Conservation (phyloP, 2,329 filamentous ascomycete species). For the Rosellinia necatrix region DNA sequence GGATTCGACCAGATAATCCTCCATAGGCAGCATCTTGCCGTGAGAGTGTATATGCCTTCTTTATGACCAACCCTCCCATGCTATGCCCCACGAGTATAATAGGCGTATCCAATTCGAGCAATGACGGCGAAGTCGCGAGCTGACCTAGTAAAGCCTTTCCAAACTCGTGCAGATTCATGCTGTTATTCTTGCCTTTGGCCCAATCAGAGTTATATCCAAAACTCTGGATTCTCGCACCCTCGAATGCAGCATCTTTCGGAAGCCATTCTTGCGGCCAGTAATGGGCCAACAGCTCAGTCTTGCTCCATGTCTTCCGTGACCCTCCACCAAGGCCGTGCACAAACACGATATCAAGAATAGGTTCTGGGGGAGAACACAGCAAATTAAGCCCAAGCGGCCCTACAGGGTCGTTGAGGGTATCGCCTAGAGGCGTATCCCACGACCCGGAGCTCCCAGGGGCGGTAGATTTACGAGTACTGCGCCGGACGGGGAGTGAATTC, state of each 20-base stretch:
- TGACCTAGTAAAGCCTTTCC: conserved; percentile 3
- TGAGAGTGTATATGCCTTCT: conserved; percentile 14
- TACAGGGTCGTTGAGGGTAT: background rate
- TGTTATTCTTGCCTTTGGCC: conserved; percentile 21
- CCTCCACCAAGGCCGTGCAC: conserved; percentile 15
- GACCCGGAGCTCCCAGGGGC: background rate
- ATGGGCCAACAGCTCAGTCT: conserved; percentile 7
- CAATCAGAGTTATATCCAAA: conserved; percentile 45
- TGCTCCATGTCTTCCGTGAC: conserved; percentile 17
- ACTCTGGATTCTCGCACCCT: conserved; percentile 37
- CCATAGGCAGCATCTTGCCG: conserved; percentile 5
- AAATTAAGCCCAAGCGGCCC: conserved; percentile 5
- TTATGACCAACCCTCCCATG: conserved; percentile 19
- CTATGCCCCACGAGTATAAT: conserved; percentile 14
- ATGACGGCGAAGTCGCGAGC: conserved; percentile 1
- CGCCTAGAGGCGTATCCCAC: background rate
- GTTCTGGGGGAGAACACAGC: background rate
- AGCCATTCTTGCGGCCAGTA: conserved; percentile 49
- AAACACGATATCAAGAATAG: conserved; percentile 10
- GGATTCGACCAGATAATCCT: background rate
- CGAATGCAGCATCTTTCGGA: conserved; percentile 38
- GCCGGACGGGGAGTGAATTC: background rate
- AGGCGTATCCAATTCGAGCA: background rate
- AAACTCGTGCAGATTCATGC: conserved; percentile 6
- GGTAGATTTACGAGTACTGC: background rate